Base-by-base conservation (phyloP, 75 land plant species). In the Picea glauca region DNA sequence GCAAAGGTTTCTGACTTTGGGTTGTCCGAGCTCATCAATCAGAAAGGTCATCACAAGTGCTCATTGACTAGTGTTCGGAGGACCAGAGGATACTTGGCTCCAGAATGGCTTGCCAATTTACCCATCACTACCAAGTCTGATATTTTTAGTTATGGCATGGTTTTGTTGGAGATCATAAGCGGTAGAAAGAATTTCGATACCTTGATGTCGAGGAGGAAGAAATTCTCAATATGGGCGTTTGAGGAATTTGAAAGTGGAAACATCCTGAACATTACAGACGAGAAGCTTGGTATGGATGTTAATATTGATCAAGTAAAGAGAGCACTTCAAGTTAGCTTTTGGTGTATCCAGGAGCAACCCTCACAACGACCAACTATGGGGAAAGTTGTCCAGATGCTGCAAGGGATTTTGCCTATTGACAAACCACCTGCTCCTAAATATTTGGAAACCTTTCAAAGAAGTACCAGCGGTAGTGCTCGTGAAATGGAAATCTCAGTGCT, bases 1-100 rank as follows among this genome's bases (percentile, higher is more conserved):
- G 93, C 98, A 0, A 98, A 94, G 85, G 96, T 97, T 1, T 88
- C 95, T 0, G 95, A 93, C 81, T 93, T 93, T 79, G 95, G 95
- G 4, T 89, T 93, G 17, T 92, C 95, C 8, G 88, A 90, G 75
- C 89, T 92, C 13, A 62, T 86, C 14, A 85, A 87, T 73, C 72
- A 81, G 7, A 93, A 38, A 38, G 38, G 38, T 38, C 87, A 85
- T 62, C 65, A 83, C 67, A 75, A 84, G 58, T 75, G 79, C 38
- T 84, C 84, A 18, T 31, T 87, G 75, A 88, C 83, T 11, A 86
- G 79, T 57, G 84, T 90, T 46, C 76, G 88, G 61, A 92, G 94
- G 0, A 92, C 94, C 0, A 82, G 93, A 68, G 98, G 98, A 5
- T 95, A 93, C 76, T 62, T 95, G 68, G 95, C 98, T 5, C 98